phyloP scores from a whole-genome alignment of 352 stramenopile species.

The Pythium phragmiticola region DNA sequence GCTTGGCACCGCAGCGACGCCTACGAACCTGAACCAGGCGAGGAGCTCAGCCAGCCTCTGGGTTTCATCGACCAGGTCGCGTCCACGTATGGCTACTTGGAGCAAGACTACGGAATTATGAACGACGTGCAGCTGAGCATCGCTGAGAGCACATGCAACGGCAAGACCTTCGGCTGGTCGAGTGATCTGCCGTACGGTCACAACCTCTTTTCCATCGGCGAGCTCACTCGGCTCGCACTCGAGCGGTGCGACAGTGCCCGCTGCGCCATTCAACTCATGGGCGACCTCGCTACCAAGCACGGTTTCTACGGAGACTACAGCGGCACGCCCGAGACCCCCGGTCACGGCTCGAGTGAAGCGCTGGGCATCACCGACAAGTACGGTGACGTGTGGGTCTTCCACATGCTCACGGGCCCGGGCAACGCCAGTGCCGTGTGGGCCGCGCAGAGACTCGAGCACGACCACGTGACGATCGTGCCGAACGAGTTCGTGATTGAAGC shows the following conservation, averaged over 20 bases:
- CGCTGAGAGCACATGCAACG: conserved; percentile 92
- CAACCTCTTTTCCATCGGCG: conserved; percentile 89
- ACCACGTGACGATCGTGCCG: conserved; percentile 88
- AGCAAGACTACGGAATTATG: conserved; percentile 94
- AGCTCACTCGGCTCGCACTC: conserved; percentile 90
- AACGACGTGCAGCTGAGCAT: conserved; percentile 95
- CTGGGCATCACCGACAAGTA: conserved; percentile 86
- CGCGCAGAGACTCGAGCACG: conserved; percentile 89
- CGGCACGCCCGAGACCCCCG: conserved; percentile 49
- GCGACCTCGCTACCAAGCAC: conserved; percentile 87
- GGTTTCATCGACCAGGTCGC: conserved; percentile 88
- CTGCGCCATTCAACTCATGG: conserved; percentile 89
- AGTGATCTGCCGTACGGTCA: conserved; percentile 57
- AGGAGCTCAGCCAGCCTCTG: conserved; percentile 38
- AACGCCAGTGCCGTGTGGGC: conserved; percentile 91
- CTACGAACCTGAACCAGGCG: conserved; percentile 42
- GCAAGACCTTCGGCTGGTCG: conserved; percentile 76
- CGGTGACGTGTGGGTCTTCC: conserved; percentile 94
- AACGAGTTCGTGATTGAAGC: conserved; percentile 94
- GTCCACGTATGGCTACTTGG: conserved; percentile 93
- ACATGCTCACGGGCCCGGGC: conserved; percentile 89
- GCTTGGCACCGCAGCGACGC: conserved; percentile 59
- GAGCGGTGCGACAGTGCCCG: conserved; percentile 85
- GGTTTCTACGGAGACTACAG: conserved; percentile 94
- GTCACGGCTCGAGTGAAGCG: conserved; percentile 77